Evolutionary conservation across 2,329 filamentous ascomycete species (phyloP), one percentile per base, ranked within the genome.

Genomic region (Pseudofabraea citricarpa): DNA sequence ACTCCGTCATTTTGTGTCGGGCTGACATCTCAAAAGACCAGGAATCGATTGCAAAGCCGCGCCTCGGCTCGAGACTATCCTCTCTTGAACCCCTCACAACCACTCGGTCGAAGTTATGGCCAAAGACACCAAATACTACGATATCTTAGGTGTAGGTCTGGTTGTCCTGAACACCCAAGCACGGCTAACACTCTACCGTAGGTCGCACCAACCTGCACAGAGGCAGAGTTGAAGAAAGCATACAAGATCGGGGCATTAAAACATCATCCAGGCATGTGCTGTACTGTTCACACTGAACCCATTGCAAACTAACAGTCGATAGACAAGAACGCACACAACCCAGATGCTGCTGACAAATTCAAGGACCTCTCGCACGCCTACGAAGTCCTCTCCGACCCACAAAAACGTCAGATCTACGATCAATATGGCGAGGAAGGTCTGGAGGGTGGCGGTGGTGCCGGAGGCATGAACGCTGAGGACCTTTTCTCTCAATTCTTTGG

Each of bases 241-340:
- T 95, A 93, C 77, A 90, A 88, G 68, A 81, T 84, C 55, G 81
- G 82, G 56, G 88, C 88, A 24, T 70, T 93, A 49, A 93, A 91
- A 70, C 85, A 83, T 66, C 88, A 94, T 62, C 88, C 88, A 63
- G 85, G 85, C n/a, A n/a, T 88, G 77, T 54, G 79, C 65, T 46
- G n/a, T 35, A 19, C 15, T 23, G 13, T 41, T 18, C 36, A 12
- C 16, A 26, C 29, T 27, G 15, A 27, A 54, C 57, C 43, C 58
- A 44, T 22, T 44, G 10, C 24, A 24, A 15, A 40, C 41, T 60
- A 46, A 56, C 35, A 15, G 13, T 8, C 13, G 44, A 27, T 56
- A 94, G 91, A 98, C 70, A 98, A 98, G 79, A 98, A 98, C 69
- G 81, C 85, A 53, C 82, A 93, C 73, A 94, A 95, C 73, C 90